Base-by-base conservation (phyloP, 805 yeast genomes). In the Candida hispaniensis region DNA sequence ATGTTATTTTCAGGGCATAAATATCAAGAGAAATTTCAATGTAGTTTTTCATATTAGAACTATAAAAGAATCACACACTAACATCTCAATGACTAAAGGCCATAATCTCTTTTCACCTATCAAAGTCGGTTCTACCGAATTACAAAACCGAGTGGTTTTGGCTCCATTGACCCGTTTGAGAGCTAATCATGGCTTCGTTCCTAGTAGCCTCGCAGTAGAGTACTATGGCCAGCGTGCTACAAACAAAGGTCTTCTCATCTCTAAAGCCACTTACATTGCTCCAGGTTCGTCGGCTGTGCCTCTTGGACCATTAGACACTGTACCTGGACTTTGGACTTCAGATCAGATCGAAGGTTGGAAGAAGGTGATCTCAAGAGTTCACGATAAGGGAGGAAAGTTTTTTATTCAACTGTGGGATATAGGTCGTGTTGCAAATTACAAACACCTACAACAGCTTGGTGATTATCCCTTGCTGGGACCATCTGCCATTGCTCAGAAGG, bases 321-420 rank as follows among this genome's bases (percentile, higher is more conserved):
- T 43, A n/a, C 55, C 59, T 12, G 56, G 59, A 11, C 42, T 55
- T 15, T 79, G 82, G 86, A 64, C 78, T 0, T 81, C 79, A 51
- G 85, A 77, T 47, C 88, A 79, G 47, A 69, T 83, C 33, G 91
- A 78, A 58, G 93, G 88, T 0, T 83, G 94, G 94, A 61, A 60
- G 43, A 49, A 47, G 28, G 57, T 69, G 27, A 55, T 51, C 16
- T 66, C 66, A 18, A 58, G 50, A 7, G 64, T 67, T 14, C 75
- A 69, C 44, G 54, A 45, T 4, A 60, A 65, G 39, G 52, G 50
- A 0, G 57, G 65, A 1, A 55, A 46, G 28, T 40, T 60, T 13
- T 49, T 55, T 20, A 23, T 55, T 40, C 75, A 69, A 49, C 38
- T 69, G 25, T 65, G 67, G 60, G 57, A 49, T 21, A 51, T 60